phyloP scores from a whole-genome alignment of 2,329 filamentous ascomycete species.

The Penicillium crustosum region DNA sequence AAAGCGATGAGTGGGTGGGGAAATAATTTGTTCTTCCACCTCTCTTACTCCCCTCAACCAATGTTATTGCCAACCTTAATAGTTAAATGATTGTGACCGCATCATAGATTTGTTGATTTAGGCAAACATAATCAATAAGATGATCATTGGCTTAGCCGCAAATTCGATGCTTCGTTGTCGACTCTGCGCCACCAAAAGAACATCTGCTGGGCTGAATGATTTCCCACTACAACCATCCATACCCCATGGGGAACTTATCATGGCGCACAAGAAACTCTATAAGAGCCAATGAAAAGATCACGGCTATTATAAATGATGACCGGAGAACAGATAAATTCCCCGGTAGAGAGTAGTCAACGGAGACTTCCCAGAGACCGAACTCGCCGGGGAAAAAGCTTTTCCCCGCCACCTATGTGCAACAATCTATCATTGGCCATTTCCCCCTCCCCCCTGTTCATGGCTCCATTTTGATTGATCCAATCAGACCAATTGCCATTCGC shows the following conservation, averaged over 20 bases:
- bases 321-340: not conserved
- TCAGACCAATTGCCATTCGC: slow-evolving; percentile 3
- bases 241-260: slow-evolving; percentile 7
- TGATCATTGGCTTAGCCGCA: not conserved
- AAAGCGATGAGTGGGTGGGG: slow-evolving; percentile 20
- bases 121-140: not conserved
- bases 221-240: slow-evolving; percentile 9
- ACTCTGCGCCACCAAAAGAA: not conserved
- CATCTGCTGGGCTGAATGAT: slow-evolving; percentile 15
- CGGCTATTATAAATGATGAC: not conserved
- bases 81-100: not conserved
- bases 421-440: slow-evolving; percentile 12
- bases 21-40: slow-evolving; percentile 18
- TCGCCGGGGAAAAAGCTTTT: slow-evolving; percentile 27
- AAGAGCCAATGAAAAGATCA: not conserved
- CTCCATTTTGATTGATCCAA: slow-evolving; percentile 13
- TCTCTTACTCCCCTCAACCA: not conserved
- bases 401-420: slow-evolving; percentile 18
- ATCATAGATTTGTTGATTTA: not conserved
- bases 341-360: not conserved
- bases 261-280: not conserved
- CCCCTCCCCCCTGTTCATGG: not conserved
- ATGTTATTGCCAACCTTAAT: not conserved
- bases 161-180: not conserved
- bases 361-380: not conserved